Percentiles rank a stretch among this genome's conserved stretches.
Conservation (phyloP, 2,329 filamentous ascomycete species). For the Chaetomium olivaceum region DNA sequence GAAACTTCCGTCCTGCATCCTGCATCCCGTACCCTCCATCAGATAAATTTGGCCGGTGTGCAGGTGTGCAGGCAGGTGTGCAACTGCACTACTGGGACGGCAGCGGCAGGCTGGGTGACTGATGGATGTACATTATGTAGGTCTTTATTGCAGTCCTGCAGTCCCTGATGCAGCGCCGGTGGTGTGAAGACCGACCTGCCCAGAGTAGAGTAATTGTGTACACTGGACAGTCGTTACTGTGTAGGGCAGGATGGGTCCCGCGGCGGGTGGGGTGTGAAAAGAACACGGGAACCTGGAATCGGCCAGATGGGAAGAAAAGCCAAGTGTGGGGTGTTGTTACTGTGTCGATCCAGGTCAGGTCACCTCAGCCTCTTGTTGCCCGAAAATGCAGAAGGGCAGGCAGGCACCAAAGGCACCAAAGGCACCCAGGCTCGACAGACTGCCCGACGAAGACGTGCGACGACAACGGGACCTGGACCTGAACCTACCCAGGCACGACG, state of each 20-base stretch:
- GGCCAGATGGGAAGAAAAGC: constrained; percentile 2
- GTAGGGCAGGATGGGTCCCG: constrained; percentile 2
- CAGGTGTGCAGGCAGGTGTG: constrained; percentile 15
- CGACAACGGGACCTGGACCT: not conserved
- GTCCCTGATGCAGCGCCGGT: not conserved
- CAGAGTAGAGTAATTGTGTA: not conserved
- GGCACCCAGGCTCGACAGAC: constrained; percentile 6
- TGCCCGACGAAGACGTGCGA: not conserved
- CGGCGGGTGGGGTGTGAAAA: constrained; percentile 16
- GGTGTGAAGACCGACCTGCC: not conserved
- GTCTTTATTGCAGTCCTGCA: constrained; percentile 24
- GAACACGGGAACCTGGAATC: not conserved
- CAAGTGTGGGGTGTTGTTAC: constrained; percentile 14
- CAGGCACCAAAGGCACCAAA: no score
- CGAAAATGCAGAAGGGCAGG: not conserved
- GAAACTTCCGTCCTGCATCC: constrained; percentile 10
- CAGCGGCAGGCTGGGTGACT: constrained; percentile 13
- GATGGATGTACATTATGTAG: not conserved
- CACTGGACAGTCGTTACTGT: not conserved
- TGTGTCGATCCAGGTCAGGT: not conserved
- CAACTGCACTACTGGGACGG: constrained; percentile 14
- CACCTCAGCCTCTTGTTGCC: constrained; percentile 4
- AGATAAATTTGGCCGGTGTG: constrained; percentile 28
- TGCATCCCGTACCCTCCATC: constrained; percentile 27
- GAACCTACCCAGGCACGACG: not conserved